Evolutionary conservation across 345 rosid genomes (phyloP).

Genomic region (Salix dunnii): DNA sequence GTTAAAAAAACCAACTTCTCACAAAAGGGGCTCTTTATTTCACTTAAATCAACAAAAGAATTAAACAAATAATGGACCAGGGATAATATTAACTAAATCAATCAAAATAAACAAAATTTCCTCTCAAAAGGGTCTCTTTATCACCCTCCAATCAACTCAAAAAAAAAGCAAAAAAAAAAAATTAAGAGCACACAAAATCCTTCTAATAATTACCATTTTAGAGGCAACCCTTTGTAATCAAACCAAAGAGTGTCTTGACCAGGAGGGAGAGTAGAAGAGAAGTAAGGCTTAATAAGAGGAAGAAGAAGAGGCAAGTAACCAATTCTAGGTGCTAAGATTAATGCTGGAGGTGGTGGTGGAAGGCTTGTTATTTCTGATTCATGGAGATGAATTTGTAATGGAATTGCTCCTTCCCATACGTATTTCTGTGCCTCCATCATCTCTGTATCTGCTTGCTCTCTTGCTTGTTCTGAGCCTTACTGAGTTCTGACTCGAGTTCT

Average conservation of each 20-base stretch:
- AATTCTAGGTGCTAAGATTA: conserved; percentile 70
- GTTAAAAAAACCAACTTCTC: too few relatives aligned
- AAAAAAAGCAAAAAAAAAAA: too few relatives aligned
- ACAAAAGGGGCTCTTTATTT: too few relatives aligned
- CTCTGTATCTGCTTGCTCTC: neutral
- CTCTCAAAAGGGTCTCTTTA: too few relatives aligned
- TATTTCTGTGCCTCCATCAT: conserved; percentile 59
- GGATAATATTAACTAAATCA: too few relatives aligned
- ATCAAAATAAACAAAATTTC: too few relatives aligned
- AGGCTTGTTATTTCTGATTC: conserved; percentile 82
- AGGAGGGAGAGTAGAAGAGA: conserved; percentile 79
- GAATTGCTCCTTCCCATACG: conserved; percentile 93
- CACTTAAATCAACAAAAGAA: too few relatives aligned
- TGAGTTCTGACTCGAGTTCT: too few relatives aligned
- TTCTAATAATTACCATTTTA: conserved; percentile 55
- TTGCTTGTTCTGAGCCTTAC: too few relatives aligned
- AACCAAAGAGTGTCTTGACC: conserved; percentile 86
- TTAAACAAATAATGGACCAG: too few relatives aligned
- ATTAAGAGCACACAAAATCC: too few relatives aligned
- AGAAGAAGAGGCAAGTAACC: conserved; percentile 79
- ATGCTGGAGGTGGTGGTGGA: conserved; percentile 81
- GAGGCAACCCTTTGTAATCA: conserved; percentile 82
- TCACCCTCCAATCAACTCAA: too few relatives aligned
- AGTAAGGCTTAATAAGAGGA: conserved; percentile 66
- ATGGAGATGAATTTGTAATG: conserved; percentile 80